Conservation (phyloP, 2,329 filamentous ascomycete genomes). For the Onygenales sp. region DNA sequence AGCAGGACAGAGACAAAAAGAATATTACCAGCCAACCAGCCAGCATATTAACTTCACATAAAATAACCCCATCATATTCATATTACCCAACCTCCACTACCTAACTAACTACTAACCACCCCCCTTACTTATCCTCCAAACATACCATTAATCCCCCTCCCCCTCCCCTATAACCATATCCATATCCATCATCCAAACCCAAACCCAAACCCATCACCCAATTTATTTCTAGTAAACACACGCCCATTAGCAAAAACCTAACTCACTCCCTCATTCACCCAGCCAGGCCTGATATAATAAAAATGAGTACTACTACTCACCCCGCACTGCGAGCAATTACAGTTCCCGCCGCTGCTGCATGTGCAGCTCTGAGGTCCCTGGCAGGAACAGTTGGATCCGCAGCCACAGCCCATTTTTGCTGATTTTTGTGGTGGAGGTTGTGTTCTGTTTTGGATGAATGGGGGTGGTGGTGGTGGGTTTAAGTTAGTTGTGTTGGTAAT, state of each 20-base stretch:
- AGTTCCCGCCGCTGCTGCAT: not conserved
- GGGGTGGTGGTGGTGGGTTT: not conserved
- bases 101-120: too few relatives aligned
- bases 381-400: slow-evolving; percentile 2
- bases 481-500: too few relatives aligned
- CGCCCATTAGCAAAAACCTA: not conserved
- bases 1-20: too few relatives aligned
- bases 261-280: too few relatives aligned
- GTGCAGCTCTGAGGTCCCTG: not conserved
- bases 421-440: not conserved
- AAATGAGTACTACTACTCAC: not conserved
- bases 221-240: not conserved
- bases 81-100: not conserved
- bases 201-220: not conserved
- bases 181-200: not conserved
- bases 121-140: too few relatives aligned
- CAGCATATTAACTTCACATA: not conserved
- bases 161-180: not conserved
- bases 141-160: too few relatives aligned
- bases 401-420: slow-evolving; percentile 4
- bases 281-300: not conserved
- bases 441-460: not conserved
- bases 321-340: not conserved
- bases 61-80: not conserved
- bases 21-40: too few relatives aligned